Base-by-base conservation (phyloP, 2,329 filamentous ascomycete genomes). In the Fusarium sp. region DNA sequence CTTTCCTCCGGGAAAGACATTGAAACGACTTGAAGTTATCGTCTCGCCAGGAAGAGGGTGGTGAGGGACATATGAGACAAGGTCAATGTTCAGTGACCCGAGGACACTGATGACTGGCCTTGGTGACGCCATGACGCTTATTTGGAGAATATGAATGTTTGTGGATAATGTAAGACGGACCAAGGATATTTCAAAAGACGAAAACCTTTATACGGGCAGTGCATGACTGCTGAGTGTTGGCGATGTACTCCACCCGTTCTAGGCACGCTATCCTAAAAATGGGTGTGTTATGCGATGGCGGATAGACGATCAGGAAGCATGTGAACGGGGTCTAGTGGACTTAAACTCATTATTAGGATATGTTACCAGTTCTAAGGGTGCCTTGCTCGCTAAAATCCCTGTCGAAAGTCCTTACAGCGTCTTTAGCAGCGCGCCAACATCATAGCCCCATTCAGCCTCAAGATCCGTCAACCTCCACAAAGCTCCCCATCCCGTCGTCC, bases 21-120 rank as follows among this genome's bases (percentile, higher is more conserved):
- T 87, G 83, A 97, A 97, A 17, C 89, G 90, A 71, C 85, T 90
- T 45, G 94, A 89, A 3, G 93, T 95, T 56, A 98, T 87, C 4
- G 95, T 98, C 83, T 99, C 95, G 71, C 95, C 96, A 1, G 92
- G 91, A 1, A 87, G 84, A 2, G 96, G 95, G 66, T 97, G 90
- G 70, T 95, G 93, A 4, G 93, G 86, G n/a, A 96, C 96, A 76
- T 94, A 91, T 38, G 94, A 95, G 70, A 97, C 93, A 71, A 98
- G 91, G 84, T 99, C 95, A 79, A 93, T 93, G 84, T 98, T 98
- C 65, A 99, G 90, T 33, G 95, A 98, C 75, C 95, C 95, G 74
- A 98, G 90, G 68, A 98, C 89, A 70, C 92, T 92, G 81, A 98
- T 96, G 76, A 55, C 47, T 8, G 63, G 65, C 7, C 35, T 68